Evolutionary conservation across 495 filamentous ascomycete genomes (phyloP).

Genomic region (Letharia lupina): DNA sequence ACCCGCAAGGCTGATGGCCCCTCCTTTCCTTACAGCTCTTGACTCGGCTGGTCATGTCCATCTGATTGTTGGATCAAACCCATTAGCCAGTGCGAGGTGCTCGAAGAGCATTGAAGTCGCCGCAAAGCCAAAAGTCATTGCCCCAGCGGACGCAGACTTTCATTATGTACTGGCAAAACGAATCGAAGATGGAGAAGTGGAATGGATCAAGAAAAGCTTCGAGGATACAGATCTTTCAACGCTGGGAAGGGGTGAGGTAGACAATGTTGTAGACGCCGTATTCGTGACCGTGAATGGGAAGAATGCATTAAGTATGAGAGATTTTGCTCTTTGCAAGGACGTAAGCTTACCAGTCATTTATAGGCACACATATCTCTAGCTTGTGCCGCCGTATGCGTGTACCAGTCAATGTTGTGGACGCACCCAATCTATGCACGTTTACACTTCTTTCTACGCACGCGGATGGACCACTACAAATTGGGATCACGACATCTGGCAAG

Average conservation of each 20-base stretch:
- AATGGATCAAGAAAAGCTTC: conserved; percentile 65
- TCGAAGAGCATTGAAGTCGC: conserved; percentile 75
- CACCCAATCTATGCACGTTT: conserved; percentile 82
- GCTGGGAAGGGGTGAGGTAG: conserved; percentile 72
- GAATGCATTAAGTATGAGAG: conserved; percentile 36
- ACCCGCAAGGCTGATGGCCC: conserved; percentile 15
- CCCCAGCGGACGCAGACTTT: conserved; percentile 51
- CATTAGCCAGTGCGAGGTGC: conserved; percentile 76
- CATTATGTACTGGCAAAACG: conserved; percentile 68
- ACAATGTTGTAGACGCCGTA: conserved; percentile 75
- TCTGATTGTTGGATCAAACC: conserved; percentile 76
- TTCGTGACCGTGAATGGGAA: conserved; percentile 67
- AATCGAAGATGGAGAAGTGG: conserved; percentile 61
- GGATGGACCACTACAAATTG: conserved; percentile 89
- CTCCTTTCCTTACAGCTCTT: conserved; percentile 64
- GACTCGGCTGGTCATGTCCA: conserved; percentile 72
- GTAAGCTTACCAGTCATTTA: conserved; percentile 9
- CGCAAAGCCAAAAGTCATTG: conserved; percentile 76
- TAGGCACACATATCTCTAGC: conserved; percentile 60
- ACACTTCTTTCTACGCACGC: conserved; percentile 78
- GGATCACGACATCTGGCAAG: conserved; percentile 89
- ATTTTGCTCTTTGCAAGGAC: neutral
- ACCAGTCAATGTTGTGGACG: conserved; percentile 86
- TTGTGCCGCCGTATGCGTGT: conserved; percentile 74
- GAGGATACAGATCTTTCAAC: conserved; percentile 63